A percentile compares a stretch with the other conserved stretches of the same genome.
Evolutionary conservation across 2,329 filamentous ascomycete genomes (phyloP).

Genomic region (Aciculosporium take): DNA sequence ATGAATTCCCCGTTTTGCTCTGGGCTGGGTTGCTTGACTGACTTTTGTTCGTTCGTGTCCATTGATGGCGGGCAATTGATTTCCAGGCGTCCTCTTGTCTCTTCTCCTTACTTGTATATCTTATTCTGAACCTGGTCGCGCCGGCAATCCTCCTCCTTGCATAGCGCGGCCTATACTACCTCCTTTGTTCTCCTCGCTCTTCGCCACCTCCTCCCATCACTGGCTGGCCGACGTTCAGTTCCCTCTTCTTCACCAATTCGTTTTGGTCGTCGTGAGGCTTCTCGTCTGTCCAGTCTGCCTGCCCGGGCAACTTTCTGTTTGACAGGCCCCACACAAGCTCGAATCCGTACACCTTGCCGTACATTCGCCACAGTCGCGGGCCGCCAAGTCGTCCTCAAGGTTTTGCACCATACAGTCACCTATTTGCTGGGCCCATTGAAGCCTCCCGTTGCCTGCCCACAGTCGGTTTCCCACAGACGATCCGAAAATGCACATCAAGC

Average conservation of each 20-base stretch:
- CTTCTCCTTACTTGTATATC: background rate
- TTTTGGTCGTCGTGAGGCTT: background rate
- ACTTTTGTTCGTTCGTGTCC: no score
- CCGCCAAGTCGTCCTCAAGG: background rate
- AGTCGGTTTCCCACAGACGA: conserved; percentile 1
- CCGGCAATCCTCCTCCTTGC: background rate
- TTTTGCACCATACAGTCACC: background rate
- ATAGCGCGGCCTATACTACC: no score
- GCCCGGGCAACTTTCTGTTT: background rate
- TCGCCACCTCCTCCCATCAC: background rate
- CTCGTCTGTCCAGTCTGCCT: background rate
- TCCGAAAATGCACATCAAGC: conserved; percentile 78
- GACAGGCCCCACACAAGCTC: background rate
- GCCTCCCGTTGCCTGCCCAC: background rate
- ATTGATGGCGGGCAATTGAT: no score
- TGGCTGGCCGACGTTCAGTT: background rate
- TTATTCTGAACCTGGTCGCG: background rate
- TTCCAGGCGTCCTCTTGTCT: no score
- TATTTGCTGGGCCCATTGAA: background rate
- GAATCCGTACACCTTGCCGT: background rate
- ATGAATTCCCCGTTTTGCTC: no score
- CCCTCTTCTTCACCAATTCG: background rate
- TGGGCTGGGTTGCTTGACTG: no score
- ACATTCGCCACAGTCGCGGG: background rate
- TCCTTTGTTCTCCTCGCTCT: background rate